phyloP scores from a whole-genome alignment of 2,329 filamentous ascomycete genomes.

The Claviceps pazoutovae region DNA sequence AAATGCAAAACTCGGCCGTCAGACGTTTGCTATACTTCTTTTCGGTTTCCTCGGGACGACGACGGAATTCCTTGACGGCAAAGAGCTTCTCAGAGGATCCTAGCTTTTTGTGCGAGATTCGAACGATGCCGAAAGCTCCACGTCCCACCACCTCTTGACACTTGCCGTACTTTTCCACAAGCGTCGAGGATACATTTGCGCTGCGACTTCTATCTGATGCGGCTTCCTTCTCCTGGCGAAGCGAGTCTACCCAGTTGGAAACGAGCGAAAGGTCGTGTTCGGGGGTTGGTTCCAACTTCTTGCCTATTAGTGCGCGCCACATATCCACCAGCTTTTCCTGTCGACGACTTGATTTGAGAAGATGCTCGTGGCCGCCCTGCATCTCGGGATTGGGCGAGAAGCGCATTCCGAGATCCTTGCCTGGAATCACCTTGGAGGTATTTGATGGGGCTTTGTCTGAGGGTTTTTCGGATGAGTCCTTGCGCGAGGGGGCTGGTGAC shows the following conservation, averaged over 20 bases:
- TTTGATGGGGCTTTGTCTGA: constrained; percentile 14
- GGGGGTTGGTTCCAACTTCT: constrained; percentile 59
- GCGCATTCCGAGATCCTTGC: constrained; percentile 30
- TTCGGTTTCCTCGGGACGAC: constrained; percentile 82
- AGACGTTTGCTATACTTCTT: constrained; percentile 97
- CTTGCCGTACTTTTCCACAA: constrained; percentile 96
- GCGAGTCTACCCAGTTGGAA: constrained; percentile 88
- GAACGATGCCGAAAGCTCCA: constrained; percentile 91
- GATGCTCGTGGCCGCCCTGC: constrained; percentile 68
- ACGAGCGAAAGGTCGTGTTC: constrained; percentile 84
- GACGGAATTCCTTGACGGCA: constrained; percentile 95
- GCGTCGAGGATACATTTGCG: constrained; percentile 53
- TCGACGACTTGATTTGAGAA: constrained; percentile 75
- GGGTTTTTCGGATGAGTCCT: constrained; percentile 24
- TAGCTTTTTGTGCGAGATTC: constrained; percentile 91
- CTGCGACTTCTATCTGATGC: constrained; percentile 68
- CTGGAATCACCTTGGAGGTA: constrained; percentile 15
- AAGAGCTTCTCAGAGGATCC: constrained; percentile 83
- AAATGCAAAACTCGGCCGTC: constrained; percentile 96
- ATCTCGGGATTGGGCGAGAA: constrained; percentile 36
- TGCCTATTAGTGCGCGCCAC: constrained; percentile 74
- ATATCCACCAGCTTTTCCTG: constrained; percentile 93
- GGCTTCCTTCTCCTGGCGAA: constrained; percentile 79
- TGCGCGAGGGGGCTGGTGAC: constrained; percentile 27
- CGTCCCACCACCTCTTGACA: constrained; percentile 94